These are phyloP conservation scores for Leptographium procerum DNA, from an alignment of 2,329 filamentous ascomycete genomes.

Conservation along the genomic window DNA sequence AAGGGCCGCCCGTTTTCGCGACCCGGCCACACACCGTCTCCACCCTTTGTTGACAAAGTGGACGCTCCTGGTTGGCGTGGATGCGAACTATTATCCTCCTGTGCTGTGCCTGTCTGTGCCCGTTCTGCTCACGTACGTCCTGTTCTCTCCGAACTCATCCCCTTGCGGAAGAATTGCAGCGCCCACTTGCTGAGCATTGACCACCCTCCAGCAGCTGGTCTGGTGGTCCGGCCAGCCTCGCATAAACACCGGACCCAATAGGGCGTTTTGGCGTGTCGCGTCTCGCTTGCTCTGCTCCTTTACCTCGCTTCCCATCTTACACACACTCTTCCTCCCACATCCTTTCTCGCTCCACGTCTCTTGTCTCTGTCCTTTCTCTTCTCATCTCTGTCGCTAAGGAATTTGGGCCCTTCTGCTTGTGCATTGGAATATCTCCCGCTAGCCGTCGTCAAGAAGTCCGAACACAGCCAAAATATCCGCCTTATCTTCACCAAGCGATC, in stretches of 20 bases:
- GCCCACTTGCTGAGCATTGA: background rate
- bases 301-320: background rate
- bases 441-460: background rate
- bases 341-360: background rate
- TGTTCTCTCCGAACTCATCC: background rate
- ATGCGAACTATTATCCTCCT: background rate
- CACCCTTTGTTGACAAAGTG: background rate
- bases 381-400: background rate
- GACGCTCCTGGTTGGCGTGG: background rate
- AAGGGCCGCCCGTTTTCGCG: background rate
- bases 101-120: background rate
- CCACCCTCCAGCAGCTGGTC: background rate
- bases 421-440: background rate
- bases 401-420: background rate
- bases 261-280: conserved; percentile 10
- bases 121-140: background rate
- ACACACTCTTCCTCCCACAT: background rate
- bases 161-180: background rate
- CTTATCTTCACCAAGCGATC: background rate
- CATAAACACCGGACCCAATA: conserved; percentile 10
- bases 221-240: conserved; percentile 8
- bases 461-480: background rate
- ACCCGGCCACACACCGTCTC: background rate
- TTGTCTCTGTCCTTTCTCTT: background rate
- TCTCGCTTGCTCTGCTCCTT: conserved; percentile 3